Percentiles rank a stretch among this genome's conserved stretches.
phyloP scores from a whole-genome alignment of 306 rosid genomes.

The Medicago truncatula region DNA sequence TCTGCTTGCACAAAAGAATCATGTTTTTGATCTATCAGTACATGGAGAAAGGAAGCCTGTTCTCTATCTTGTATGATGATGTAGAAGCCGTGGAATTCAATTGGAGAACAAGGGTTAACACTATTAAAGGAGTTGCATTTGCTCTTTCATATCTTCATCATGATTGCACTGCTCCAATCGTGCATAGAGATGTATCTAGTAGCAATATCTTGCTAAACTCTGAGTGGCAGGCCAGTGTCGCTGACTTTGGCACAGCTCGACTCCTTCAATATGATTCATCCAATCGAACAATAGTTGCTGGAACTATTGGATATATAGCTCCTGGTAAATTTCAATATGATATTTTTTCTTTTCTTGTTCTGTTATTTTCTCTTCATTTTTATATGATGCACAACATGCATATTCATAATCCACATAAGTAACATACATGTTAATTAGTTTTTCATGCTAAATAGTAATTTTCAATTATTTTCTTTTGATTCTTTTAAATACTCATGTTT shows the following conservation, averaged over 20 bases:
- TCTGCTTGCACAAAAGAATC: slow-evolving; percentile 31
- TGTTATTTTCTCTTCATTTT: background rate
- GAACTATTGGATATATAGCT: slow-evolving; percentile 42
- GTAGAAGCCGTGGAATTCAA: background rate
- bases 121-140: slow-evolving; percentile 35
- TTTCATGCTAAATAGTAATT: too few relatives aligned
- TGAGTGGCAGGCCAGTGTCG: slow-evolving; percentile 17
- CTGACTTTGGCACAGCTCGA: slow-evolving; percentile 23
- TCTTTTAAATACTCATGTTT: background rate
- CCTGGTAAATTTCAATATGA: background rate
- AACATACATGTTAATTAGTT: background rate
- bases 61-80: slow-evolving; percentile 26
- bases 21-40: slow-evolving; percentile 36
- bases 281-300: slow-evolving; percentile 33
- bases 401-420: background rate
- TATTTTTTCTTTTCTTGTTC: background rate
- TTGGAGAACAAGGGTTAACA: slow-evolving; percentile 26
- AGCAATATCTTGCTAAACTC: slow-evolving; percentile 17
- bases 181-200: slow-evolving; percentile 34
- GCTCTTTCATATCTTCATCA: slow-evolving; percentile 40
- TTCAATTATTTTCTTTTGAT: too few relatives aligned
- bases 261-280: slow-evolving; percentile 31
- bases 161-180: slow-evolving; percentile 27
- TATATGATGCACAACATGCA: background rate
- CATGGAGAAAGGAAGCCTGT: slow-evolving; percentile 40